A percentile compares a stretch with the other conserved stretches of the same genome.
Evolutionary conservation across 306 rosid genomes (phyloP).

Genomic region (Casuarina equisetifolia): DNA sequence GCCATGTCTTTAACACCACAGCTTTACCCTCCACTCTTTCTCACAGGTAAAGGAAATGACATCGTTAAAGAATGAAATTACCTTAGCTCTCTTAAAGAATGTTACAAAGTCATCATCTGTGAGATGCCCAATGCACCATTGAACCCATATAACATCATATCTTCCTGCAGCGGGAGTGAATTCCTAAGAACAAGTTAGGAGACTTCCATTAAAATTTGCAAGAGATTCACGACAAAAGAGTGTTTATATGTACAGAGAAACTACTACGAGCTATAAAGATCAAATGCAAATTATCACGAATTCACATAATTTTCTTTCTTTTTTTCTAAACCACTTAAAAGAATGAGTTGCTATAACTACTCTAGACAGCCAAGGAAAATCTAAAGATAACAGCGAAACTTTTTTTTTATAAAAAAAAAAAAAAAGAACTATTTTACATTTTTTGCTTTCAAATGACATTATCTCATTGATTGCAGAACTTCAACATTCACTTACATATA

Average conservation of each 20-base stretch:
- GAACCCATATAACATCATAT: conserved; percentile 97
- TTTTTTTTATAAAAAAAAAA: background rate
- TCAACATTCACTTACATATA: background rate
- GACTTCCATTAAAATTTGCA: conserved; percentile 17
- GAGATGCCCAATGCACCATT: conserved; percentile 99
- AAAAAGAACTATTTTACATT: background rate
- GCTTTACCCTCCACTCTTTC: background rate
- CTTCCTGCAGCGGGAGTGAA: conserved; percentile 84
- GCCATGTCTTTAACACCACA: background rate
- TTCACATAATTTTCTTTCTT: background rate
- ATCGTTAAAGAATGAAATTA: conserved; percentile 29
- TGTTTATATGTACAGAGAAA: background rate
- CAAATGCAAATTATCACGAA: background rate
- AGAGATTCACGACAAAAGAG: background rate
- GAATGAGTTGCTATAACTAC: background rate
- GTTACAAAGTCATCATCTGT: conserved; percentile 91
- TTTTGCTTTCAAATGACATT: background rate
- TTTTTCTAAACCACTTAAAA: background rate
- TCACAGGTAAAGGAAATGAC: background rate
- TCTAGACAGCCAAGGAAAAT: background rate
- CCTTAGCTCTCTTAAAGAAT: conserved; percentile 90
- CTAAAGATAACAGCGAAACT: background rate
- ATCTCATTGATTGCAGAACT: background rate
- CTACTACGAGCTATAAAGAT: background rate
- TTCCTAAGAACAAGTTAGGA: conserved; percentile 50